phyloP scores from a whole-genome alignment of 2,329 filamentous ascomycete species.

The Colletotrichum australisinense region DNA sequence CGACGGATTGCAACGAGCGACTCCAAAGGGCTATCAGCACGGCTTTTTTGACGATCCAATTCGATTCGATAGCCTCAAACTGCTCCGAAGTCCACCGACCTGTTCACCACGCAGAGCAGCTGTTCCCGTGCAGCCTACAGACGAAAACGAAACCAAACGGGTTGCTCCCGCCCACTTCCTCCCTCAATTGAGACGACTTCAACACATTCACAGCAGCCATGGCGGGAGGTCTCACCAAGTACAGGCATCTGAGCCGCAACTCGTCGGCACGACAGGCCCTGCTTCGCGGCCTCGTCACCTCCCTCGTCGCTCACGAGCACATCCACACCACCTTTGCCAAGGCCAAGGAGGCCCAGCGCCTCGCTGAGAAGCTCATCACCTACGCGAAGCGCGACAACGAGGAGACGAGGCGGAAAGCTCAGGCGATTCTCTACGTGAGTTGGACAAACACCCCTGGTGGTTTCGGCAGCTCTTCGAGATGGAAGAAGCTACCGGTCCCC shows the following conservation, averaged over 20 bases:
- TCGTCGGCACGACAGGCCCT: constrained; percentile 92
- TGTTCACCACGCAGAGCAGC: constrained; percentile 3
- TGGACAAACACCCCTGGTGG: constrained; percentile 42
- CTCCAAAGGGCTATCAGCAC: neutral
- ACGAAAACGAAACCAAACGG: neutral
- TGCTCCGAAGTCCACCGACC: constrained; percentile 37
- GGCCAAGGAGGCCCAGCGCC: constrained; percentile 93
- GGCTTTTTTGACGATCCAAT: neutral
- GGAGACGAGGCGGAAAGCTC: constrained; percentile 79
- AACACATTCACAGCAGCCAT: constrained; percentile 59
- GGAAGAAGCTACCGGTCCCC: neutral
- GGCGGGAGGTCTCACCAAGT: constrained; percentile 89
- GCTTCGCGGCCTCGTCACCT: constrained; percentile 94
- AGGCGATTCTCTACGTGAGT: constrained; percentile 82
- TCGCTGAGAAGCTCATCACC: constrained; percentile 95
- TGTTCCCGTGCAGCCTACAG: too few relatives aligned
- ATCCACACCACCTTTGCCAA: constrained; percentile 97
- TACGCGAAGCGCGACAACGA: constrained; percentile 93
- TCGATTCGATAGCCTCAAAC: neutral
- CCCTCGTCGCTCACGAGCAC: constrained; percentile 91
- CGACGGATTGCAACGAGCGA: neutral
- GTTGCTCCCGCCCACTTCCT: neutral
- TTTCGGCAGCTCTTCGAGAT: neutral
- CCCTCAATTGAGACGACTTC: constrained; percentile 6
- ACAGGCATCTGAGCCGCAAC: constrained; percentile 86